Evolutionary conservation across 225 moss, liverwort and hornwort species (phyloP).

Genomic region (Thuidium tamariscinum): DNA sequence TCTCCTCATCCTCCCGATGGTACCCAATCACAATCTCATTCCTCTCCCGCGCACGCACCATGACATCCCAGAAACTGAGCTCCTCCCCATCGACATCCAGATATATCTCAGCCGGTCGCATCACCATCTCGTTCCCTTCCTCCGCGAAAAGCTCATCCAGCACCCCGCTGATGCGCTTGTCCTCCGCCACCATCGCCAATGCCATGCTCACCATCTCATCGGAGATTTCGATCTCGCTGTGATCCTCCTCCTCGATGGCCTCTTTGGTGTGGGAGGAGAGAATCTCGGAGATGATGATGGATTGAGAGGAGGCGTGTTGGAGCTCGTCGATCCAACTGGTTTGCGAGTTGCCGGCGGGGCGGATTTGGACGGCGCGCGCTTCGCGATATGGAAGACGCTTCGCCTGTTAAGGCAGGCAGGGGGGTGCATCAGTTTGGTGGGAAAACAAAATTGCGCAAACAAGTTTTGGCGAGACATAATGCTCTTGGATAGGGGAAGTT

Average conservation of each 20-base stretch:
- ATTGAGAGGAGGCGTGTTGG: slow-evolving; percentile 36
- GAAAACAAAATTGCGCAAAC: not conserved
- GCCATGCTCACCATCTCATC: slow-evolving; percentile 85
- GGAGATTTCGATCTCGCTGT: slow-evolving; percentile 40
- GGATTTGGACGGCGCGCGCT: slow-evolving; percentile 41
- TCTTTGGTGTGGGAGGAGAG: slow-evolving; percentile 51
- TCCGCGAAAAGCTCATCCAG: slow-evolving; percentile 79
- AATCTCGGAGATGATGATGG: slow-evolving; percentile 68
- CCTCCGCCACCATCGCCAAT: slow-evolving; percentile 76
- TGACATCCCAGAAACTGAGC: slow-evolving; percentile 64
- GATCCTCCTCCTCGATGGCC: slow-evolving; percentile 31
- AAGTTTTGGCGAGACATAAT: not conserved
- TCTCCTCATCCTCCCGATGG: slow-evolving; percentile 28
- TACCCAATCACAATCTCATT: slow-evolving; percentile 67
- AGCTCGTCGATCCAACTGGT: slow-evolving; percentile 52
- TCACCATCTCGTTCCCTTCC: slow-evolving; percentile 73
- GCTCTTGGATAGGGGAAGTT: not conserved
- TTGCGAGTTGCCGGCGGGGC: slow-evolving; percentile 34
- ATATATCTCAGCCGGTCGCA: slow-evolving; percentile 64
- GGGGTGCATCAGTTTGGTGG: not conserved
- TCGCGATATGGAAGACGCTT: slow-evolving; percentile 52
- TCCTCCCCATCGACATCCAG: slow-evolving; percentile 45
- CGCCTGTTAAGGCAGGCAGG: not conserved
- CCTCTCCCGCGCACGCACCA: slow-evolving; percentile 41
- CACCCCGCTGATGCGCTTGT: slow-evolving; percentile 66